Evolutionary conservation across 805 yeast genomes (phyloP), one percentile per base, ranked within the genome.

Genomic region (Grigorovia humatica): DNA sequence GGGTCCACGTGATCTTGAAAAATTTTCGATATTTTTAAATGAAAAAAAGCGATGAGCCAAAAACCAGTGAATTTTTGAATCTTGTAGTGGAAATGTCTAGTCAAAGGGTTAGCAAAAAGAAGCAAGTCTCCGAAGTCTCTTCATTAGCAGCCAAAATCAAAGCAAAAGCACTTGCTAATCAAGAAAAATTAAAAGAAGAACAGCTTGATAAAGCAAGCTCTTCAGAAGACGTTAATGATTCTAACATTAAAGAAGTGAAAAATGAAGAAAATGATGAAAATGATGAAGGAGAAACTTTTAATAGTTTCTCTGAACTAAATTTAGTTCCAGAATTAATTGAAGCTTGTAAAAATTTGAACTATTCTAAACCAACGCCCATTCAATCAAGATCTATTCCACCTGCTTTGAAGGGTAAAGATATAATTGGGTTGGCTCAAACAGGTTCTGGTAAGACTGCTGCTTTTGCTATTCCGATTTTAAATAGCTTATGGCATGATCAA

Each of bases 381-480:
- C 99, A 91, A 71, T 78, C 83, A 8, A 88, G 88, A 67, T 79
- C 96, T 12, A 85, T 91, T 55, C 98, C 98, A 1, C 85, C 85
- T 57, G 96, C 96, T 2, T 70, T 93, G 18, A 80, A 84, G 58
- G 96, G 96, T 3, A 81, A 88, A 57, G 99, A 91, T 70, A 83
- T 91, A 47, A 89, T 91, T 63, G 99, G 99, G 13, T 76, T 91
- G 55, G 99, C 99, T 0, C 96, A 91, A 64, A 91, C 99, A 0
- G 99, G 99, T 46, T 88, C 96, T 4, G 99, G 99, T 57, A 91
- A 91, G 69, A 93, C 99, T 0, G 99, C 98, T 0, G 99, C 99
- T 0, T 93, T 93, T 74, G 97, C 98, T 9, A 81, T 93, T 49
- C 99, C 99, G 1, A 88, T 93, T 46, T 74, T 93, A 35, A 97